Evolutionary conservation across 495 filamentous ascomycete genomes (phyloP).

Genomic region (Aspergillus egyptiacus): DNA sequence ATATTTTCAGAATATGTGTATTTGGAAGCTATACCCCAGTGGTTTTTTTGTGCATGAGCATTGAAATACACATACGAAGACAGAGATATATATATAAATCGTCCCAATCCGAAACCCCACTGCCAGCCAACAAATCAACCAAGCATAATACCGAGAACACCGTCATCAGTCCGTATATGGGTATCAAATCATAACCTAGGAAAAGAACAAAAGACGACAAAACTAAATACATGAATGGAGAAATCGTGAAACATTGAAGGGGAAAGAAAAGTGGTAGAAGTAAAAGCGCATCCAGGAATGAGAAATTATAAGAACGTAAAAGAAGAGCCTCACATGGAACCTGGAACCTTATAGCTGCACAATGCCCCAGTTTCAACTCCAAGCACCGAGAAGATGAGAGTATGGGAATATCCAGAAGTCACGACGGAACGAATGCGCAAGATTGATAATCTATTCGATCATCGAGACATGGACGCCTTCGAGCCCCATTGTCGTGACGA

Average conservation of each 20-base stretch:
- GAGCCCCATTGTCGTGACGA: constrained; percentile 27
- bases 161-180: constrained; percentile 6
- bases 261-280: background rate
- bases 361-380: too few relatives aligned
- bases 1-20: background rate
- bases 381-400: background rate
- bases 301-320: too few relatives aligned
- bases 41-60: background rate
- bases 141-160: background rate
- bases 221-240: background rate
- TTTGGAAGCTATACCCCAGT: too few relatives aligned
- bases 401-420: too few relatives aligned
- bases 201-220: background rate
- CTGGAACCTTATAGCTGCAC: too few relatives aligned
- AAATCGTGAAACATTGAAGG: background rate
- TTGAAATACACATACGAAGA: too few relatives aligned
- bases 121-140: background rate
- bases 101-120: background rate
- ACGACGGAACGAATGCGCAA: too few relatives aligned
- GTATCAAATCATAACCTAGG: constrained; percentile 8
- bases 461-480: constrained; percentile 9
- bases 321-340: too few relatives aligned
- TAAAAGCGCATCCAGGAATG: too few relatives aligned
- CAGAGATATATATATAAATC: background rate
- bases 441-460: too few relatives aligned